phyloP scores from a whole-genome alignment of 2,329 filamentous ascomycete genomes.

The Diaporthe vaccinii region DNA sequence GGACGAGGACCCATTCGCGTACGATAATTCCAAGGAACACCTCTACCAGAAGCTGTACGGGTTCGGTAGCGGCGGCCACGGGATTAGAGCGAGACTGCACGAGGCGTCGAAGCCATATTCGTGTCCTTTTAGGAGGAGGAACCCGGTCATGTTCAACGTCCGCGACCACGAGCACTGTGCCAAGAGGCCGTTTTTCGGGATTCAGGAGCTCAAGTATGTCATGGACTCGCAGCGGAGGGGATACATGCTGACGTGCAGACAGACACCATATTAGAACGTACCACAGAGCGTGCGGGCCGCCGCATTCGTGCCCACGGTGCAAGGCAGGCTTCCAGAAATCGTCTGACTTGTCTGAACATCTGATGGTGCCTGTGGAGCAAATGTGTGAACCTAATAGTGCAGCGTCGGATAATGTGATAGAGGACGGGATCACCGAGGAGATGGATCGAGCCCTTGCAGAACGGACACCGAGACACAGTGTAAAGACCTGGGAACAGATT shows the following conservation, averaged over 20 bases:
- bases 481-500: conserved; percentile 35
- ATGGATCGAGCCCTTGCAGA: conserved; percentile 34
- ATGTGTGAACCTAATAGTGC: conserved; percentile 32
- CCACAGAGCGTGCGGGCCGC: conserved; percentile 21
- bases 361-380: conserved; percentile 38
- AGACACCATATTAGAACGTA: conserved; percentile 36
- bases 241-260: neutral
- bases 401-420: conserved; percentile 1
- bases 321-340: conserved; percentile 29
- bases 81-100: neutral
- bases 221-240: neutral
- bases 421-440: conserved; percentile 36
- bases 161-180: conserved; percentile 40
- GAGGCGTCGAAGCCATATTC: conserved; percentile 21
- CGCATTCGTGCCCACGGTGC: conserved; percentile 37
- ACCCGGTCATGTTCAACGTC: conserved; percentile 39
- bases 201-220: conserved; percentile 38
- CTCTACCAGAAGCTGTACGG: neutral
- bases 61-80: neutral
- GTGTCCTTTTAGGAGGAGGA: conserved; percentile 37
- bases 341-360: conserved; percentile 31
- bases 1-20: conserved; percentile 36
- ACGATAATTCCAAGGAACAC: conserved; percentile 21
- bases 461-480: conserved; percentile 1
- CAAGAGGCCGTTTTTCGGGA: conserved; percentile 32